Evolutionary conservation across 192 early-diverging fungal species (phyloP), one percentile per base, ranked within the genome.

Genomic region (Bifiguratus adelaidae): DNA sequence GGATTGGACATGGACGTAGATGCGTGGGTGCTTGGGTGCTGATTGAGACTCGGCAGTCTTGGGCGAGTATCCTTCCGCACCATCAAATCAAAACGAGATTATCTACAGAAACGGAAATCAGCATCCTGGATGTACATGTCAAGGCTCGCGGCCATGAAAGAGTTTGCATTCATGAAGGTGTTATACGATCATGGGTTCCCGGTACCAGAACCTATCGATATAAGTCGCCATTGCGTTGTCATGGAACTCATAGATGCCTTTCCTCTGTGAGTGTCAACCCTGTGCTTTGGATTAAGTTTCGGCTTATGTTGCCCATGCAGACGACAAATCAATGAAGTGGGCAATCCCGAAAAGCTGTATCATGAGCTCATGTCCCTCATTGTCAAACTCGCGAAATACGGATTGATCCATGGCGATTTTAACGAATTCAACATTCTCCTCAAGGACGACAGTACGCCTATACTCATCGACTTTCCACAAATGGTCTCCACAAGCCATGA

Each of bases 71-170:
- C 91, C 21, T 99, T 99, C 75, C 78, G 97, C 37, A 90, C 83
- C 13, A 92, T 99, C 70, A 97, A 97, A 61, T 80, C 78, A 19
- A 97, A 97, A 61, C 80, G 97, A 43, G 97, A 99, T 71, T 99
- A 99, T 64, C 75, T 99, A 36, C 78, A 86, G 41, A 88, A 89
- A 48, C 78, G 89, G 23, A 86, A 93, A 52, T 85, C 91, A n/a
- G 86, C 91, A 12, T 95, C 92, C 4, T 99, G 97, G 97, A 83
- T 97, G 76, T 99, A 99, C 71, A 83, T 99, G 84, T 95, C 97
- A 11, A 81, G 92, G 18, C 76, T 99, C 56, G 94, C 97, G 0
- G 95, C 97, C 2, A 91, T 83, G 78, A 97, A 97, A 55, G 97
- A 99, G 67, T 96, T 73, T 55, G 95, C 95, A 6, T 99, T 99